Base-by-base conservation (phyloP, 2,329 filamentous ascomycete species). In the Aspergillus sp. region DNA sequence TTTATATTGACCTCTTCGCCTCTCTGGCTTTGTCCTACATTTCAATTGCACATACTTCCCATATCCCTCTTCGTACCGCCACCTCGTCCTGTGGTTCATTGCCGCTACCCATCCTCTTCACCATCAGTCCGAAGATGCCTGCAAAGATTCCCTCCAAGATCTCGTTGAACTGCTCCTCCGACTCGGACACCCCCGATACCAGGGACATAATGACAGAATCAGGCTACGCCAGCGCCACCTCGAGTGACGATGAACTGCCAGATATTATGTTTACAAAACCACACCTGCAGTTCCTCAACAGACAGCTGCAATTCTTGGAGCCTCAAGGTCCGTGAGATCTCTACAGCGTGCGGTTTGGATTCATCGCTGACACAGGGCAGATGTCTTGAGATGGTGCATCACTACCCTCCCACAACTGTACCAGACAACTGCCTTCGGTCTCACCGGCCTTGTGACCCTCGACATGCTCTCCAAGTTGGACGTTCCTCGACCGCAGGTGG, bases 321-420 rank as follows among this genome's bases (percentile, higher is more conserved):
- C 85, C 91, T 40, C 72, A 89, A 63, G 73, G 73, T 75, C 55
- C 46, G 64, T 56, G 31, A n/a, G 15, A 29, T 15, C 24, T 29
- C 13, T 24, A 28, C 30, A 15, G 19, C 24, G 33, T n/a, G n/a
- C 31, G 13, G 14, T 19, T 36, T 39, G 47, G 33, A 44, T 35
- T 39, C 34, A 36, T 33, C 13, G 32, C 40, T 47, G 29, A 39
- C 32, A 17, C 15, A 16, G 25, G 15, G 22, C 35, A 72, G 89
- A 95, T 44, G 82, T 96, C 50, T 75, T 98, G 40, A 81, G 79
- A 64, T 95, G 93, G 82, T 86, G 81, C 71, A 82, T 89, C 56
- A 80, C 83, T 49, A 82, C 89, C 49, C 81, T 98, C 51, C 91
- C 91, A 51, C 82, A 82, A 56, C 76, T 96, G 27, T 95, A 77